Evolutionary conservation across 306 rosid species (phyloP), one percentile per base, ranked within the genome.

Genomic region (Dicorynia guianensis): DNA sequence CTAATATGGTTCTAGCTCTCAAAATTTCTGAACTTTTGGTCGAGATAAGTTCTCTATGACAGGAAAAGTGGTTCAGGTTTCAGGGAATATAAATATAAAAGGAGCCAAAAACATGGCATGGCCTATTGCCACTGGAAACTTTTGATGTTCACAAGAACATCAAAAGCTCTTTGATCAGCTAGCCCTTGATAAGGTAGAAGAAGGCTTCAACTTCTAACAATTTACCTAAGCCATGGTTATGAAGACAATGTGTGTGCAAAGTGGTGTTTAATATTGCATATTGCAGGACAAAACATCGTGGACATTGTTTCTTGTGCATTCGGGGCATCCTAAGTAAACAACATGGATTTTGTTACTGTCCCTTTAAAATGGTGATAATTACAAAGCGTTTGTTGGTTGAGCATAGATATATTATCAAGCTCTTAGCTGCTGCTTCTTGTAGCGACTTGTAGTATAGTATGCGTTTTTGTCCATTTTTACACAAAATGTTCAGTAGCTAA

Each of bases 311-410:
- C 77, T 72, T 11, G 84, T 52, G 8, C 17, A n/a, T 71, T 67
- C 61, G 64, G 33, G 69, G 79, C 4, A 84, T 72, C 77, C 87
- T 33, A 47, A 54, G 77, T 63, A 5, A 20, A 35, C 14, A n/a
- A 8, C 3, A 46, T 11, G 56, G 46, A 60, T 63, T 13, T 36
- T 54, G 18, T 38, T 14, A 25, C 44, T 42, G 49, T 67, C 60
- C 20, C 18, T 36, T 58, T 12, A 13, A 59, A 57, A 25, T 57
- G 13, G 13, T 47, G 46, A 68, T 67, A 77, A 55, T 48, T 53
- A 25, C 34, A 33, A 83, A 74, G 59, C 3, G 15, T 71, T 63
- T 74, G 63, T 6, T 68, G 47, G 77, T 59, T 10, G 47, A 47
- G 71, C 17, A 59, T 72, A 30, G 76, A 2, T 25, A 77, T 52